Base-by-base conservation (phyloP, 495 filamentous ascomycete genomes). In the Achaetomiella virescens region DNA sequence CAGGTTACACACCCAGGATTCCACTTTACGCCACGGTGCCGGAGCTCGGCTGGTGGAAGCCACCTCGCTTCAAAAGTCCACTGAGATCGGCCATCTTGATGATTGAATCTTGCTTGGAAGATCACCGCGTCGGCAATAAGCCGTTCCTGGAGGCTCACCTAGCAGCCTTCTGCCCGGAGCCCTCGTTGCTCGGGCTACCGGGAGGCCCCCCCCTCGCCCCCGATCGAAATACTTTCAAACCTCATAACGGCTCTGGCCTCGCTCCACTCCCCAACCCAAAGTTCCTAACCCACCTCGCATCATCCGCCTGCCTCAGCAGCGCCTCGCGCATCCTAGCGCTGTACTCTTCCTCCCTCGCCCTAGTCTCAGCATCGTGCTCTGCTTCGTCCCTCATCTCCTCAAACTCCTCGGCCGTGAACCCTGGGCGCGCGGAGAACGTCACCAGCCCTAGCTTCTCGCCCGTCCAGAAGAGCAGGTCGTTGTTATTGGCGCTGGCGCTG, bases 381-480 rank as follows among this genome's bases (percentile, higher is more conserved):
- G 27, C 27, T 31, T 31, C 27, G 24, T 66, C 74, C 55, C 55
- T 74, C 62, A 33, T 65, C 55, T 73, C 70, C 60, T 76, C 72
- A 58, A 79, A 82, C 61, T 69, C 78, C 51, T 67, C 74, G 48
- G 67, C 57, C 20, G 62, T 75, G 54, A 76, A 76, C 11, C 77
- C 74, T 0, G 74, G 68, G 24, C 70, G 67, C 36, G 75, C 69
- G 0, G 83, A 81, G 54, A 87, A 87, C 22, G 78, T 79, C 20
- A 91, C 63, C 31, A 91, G 72, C 17, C 89, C 89, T 48, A 92
- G 74, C 60, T 84, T 84, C 59, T 91, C 89, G 12, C 88, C 89
- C 0, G 87, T 90, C 89, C 89, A 92, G 6, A 92, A 71, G 12
- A 89, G 70, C 47, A 92, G 70, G 61, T 90, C 86, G 61, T 88